Percentiles rank a stretch among this genome's conserved stretches.
Conservation (phyloP, 257 asterid genomes). For the Nicotiana otophora region DNA sequence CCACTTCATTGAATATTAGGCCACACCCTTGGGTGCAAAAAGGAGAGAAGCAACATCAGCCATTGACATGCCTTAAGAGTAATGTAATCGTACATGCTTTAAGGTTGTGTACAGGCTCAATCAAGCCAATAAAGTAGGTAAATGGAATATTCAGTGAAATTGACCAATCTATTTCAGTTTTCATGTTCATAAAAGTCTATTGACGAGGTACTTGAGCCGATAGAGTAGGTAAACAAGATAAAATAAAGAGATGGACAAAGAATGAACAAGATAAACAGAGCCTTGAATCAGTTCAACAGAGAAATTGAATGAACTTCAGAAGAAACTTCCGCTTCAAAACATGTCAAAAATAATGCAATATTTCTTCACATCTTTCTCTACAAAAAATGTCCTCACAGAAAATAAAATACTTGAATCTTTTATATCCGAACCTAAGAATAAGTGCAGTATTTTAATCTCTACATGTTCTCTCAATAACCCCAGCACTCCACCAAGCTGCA, state of each 20-base stretch:
- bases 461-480: slow-evolving; percentile 11
- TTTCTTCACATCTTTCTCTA: neutral
- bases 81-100: too few relatives aligned
- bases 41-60: too few relatives aligned
- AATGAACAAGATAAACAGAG: neutral
- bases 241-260: neutral
- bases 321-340: neutral
- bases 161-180: too few relatives aligned
- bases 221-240: neutral
- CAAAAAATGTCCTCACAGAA: neutral
- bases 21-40: too few relatives aligned
- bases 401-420: neutral
- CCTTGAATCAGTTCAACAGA: neutral
- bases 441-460: slow-evolving; percentile 1
- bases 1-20: too few relatives aligned
- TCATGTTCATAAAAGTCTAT: too few relatives aligned
- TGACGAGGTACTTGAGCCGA: too few relatives aligned
- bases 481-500: slow-evolving; percentile 6
- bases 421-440: neutral
- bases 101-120: too few relatives aligned
- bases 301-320: neutral
- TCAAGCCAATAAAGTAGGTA: too few relatives aligned
- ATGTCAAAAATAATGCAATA: neutral
- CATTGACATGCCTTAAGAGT: too few relatives aligned
- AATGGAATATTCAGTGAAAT: too few relatives aligned